Evolutionary conservation across 2,329 filamentous ascomycete species (phyloP).

Genomic region (Cytospora piceae): DNA sequence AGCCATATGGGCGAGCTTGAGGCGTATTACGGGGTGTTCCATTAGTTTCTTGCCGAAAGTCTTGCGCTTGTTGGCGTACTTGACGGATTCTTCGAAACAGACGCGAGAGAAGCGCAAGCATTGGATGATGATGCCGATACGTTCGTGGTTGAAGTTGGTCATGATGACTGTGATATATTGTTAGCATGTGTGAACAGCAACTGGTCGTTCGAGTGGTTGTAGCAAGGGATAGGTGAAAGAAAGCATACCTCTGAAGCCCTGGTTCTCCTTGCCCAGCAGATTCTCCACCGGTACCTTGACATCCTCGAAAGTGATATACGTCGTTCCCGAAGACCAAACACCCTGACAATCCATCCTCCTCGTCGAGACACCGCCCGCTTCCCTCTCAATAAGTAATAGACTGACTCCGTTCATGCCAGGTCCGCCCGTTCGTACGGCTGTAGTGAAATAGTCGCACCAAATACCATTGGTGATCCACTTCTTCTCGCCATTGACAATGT

Average conservation of each 20-base stretch:
- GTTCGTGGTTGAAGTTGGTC: constrained; percentile 99
- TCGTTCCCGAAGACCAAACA: constrained; percentile 93
- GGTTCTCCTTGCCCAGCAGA: constrained; percentile 95
- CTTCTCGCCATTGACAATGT: constrained; percentile 99
- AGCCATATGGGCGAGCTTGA: constrained; percentile 98
- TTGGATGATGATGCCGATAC: constrained; percentile 98
- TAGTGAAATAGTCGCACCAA: constrained; percentile 97
- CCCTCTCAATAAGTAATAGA: constrained; percentile 89
- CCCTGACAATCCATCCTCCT: constrained; percentile 98
- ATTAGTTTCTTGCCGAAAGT: constrained; percentile 98
- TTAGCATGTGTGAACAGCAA: constrained; percentile 13
- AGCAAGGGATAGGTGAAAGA: neutral
- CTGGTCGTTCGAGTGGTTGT: neutral
- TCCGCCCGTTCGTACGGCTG: constrained; percentile 86
- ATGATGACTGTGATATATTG: constrained; percentile 72
- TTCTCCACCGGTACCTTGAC: constrained; percentile 99
- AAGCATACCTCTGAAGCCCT: constrained; percentile 80
- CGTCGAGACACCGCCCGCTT: constrained; percentile 82
- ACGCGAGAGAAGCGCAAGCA: constrained; percentile 93
- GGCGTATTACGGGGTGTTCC: constrained; percentile 93
- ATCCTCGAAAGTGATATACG: constrained; percentile 97
- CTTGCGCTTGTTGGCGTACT: constrained; percentile 95
- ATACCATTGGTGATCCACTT: constrained; percentile 99
- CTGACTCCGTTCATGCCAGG: constrained; percentile 91
- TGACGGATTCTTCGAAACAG: constrained; percentile 94